Conservation (phyloP, 768 basidiomycete species). For the Amanita polypyramis region DNA sequence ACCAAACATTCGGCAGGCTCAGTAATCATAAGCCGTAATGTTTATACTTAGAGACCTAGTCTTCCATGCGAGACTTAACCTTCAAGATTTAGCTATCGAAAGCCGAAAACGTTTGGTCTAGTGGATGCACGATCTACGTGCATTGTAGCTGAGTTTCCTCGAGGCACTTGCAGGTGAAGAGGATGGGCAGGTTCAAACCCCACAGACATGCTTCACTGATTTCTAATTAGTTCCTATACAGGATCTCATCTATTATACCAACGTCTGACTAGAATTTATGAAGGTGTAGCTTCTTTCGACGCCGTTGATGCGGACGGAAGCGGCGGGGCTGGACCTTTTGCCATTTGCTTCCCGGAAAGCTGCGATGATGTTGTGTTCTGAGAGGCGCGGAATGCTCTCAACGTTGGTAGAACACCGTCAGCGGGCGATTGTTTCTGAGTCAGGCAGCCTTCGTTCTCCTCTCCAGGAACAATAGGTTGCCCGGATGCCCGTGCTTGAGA, state of each 20-base stretch:
- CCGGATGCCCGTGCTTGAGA: constrained; percentile 34
- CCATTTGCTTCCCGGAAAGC: not conserved
- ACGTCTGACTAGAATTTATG: not conserved
- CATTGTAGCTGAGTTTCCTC: no score
- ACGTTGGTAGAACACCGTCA: constrained; percentile 13
- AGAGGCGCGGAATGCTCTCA: constrained; percentile 14
- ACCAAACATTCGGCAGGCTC: no score
- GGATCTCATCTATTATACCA: not conserved
- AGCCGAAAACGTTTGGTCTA: no score
- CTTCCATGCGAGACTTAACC: no score
- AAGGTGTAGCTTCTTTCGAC: not conserved
- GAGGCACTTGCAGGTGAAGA: no score
- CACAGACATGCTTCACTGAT: not conserved
- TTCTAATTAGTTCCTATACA: not conserved
- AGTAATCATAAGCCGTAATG: no score
- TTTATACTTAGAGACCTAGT: no score
- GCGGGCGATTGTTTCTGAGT: not conserved
- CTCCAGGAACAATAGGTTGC: constrained; percentile 37
- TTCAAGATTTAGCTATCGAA: no score
- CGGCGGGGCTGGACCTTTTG: not conserved
- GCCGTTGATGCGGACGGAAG: not conserved
- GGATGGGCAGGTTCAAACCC: no score
- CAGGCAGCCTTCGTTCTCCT: constrained; percentile 18
- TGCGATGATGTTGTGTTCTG: constrained; percentile 2
- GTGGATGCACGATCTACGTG: no score